Base-by-base conservation (phyloP, 768 basidiomycete species). In the Dioszegia aurantiaca region DNA sequence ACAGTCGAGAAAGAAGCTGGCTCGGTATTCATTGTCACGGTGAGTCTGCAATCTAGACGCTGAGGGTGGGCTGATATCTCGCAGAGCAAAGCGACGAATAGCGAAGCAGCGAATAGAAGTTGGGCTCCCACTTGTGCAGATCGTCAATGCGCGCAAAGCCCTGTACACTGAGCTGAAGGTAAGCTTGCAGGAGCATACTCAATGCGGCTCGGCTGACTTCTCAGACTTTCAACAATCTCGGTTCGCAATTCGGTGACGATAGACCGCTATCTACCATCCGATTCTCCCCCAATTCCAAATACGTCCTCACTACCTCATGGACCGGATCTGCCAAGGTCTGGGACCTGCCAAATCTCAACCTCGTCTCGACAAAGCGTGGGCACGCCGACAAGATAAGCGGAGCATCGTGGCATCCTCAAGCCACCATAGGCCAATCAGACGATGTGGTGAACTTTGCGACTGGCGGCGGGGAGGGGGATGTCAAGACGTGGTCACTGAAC, bases 211-310 rank as follows among this genome's bases (percentile, higher is more conserved):
- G 42, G 42, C 42, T 45, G 26, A 55, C 42, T 21, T 6, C 26
- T 16, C 67, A 93, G 90, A 88, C 86, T 77, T 92, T 89, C 77
- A 82, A 85, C 46, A 94, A 92, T 69, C 84, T 98, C 43, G 95
- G 95, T 23, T 97, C 95, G 0, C 94, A 98, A 81, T 92, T 98
- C 65, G 95, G 92, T 55, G 95, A 97, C 75, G 92, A 95, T 65
- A 83, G 95, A 41, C 92, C 95, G 0, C 84, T 98, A 63, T 87
- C 91, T 1, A 86, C 88, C 79, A 89, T 97, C 27, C 87, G 95
- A 37, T 98, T 98, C 76, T 85, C 94, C 2, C 95, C 95, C 8
- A 88, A 97, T 74, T 88, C 87, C 73, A 78, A 88, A 69, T 82
- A 88, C 58, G 83, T 97, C 46, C 88, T 91, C 3, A 94, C 94